Evolutionary conservation across 1,284 basidiomycete genomes (phyloP), one percentile per base, ranked within the genome.

Genomic region (Limonomyces culmigenus): DNA sequence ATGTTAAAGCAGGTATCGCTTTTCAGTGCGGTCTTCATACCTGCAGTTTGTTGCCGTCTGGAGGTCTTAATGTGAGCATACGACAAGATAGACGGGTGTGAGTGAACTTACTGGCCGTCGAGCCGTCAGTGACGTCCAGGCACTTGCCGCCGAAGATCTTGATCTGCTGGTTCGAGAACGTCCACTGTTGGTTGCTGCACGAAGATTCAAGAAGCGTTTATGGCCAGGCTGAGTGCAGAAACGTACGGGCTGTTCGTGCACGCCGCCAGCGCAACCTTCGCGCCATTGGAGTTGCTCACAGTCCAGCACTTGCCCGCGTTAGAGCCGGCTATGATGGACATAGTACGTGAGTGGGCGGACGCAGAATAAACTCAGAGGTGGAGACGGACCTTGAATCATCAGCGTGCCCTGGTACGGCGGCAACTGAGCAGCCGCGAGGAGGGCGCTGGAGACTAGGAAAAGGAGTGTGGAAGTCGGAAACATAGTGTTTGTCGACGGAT

Each of bases 91-190:
- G n/a, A n/a, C n/a, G n/a, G n/a, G n/a, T n/a, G 38, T 69, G 48
- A 44, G 60, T 60, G 13, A 51, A 54, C 12, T 65, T 65, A 41
- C 67, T 56, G 25, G 42, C 43, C 21, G 45, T 58, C 12, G 29
- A 45, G 2, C 66, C 65, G 15, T 49, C 44, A 0, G 53, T 48
- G 16, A 67, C 60, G 38, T 67, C 63, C 25, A 69, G 48, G 43
- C 65, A 68, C 45, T 64, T 68, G 43, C 55, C 54, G 20, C 54
- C 54, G 41, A 59, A 66, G 17, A 63, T 45, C 35, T 54, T 55
- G 35, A 69, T 52, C 33, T 42, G 48, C n/a, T 61, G 60, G 27
- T 49, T 51, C 3, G 43, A 43, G 45, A 68, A 67, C 10, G 53
- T 54, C 63, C 65, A 69, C 23, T 45, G 36, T 27, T 40, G 41